phyloP scores from a whole-genome alignment of 345 rosid genomes.

The Aquilaria malaccensis region DNA sequence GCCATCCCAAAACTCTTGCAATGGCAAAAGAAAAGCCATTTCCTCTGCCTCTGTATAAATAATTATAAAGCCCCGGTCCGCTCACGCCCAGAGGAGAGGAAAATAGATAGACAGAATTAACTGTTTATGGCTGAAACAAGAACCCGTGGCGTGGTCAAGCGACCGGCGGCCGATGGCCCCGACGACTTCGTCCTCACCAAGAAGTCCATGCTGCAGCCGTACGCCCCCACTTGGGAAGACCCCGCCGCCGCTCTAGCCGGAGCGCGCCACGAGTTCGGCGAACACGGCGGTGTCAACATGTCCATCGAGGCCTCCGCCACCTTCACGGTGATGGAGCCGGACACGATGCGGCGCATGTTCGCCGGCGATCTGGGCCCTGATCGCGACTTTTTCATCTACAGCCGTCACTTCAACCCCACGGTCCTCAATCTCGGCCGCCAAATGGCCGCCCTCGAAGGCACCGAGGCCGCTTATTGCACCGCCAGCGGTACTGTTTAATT shows the following conservation, averaged over 20 bases:
- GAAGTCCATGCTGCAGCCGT: conserved; percentile 35
- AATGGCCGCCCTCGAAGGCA: conserved; percentile 98
- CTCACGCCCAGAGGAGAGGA: no score
- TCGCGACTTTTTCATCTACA: conserved; percentile 87
- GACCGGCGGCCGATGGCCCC: conserved; percentile 36
- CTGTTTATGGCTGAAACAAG: conserved; percentile 35
- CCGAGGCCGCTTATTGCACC: conserved; percentile 97
- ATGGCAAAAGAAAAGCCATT: no score
- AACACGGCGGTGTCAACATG: conserved; percentile 99
- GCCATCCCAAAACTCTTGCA: no score
- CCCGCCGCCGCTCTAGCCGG: conserved; percentile 78
- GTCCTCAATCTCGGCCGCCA: conserved; percentile 86
- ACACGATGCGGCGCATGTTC: conserved; percentile 88
- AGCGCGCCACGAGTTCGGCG: conserved; percentile 87
- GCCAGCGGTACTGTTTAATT: conserved; percentile 58
- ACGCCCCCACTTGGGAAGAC: conserved; percentile 32
- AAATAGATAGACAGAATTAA: no score
- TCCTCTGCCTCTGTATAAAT: no score
- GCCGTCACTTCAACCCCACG: conserved; percentile 98
- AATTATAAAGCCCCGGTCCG: no score
- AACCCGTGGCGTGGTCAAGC: conserved; percentile 31
- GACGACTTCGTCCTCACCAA: conserved; percentile 33
- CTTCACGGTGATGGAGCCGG: conserved; percentile 98
- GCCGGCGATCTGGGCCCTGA: conserved; percentile 95
- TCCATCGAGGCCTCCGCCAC: conserved; percentile 99